Conservation (phyloP, 768 basidiomycete species). For the Epithele typhae region DNA sequence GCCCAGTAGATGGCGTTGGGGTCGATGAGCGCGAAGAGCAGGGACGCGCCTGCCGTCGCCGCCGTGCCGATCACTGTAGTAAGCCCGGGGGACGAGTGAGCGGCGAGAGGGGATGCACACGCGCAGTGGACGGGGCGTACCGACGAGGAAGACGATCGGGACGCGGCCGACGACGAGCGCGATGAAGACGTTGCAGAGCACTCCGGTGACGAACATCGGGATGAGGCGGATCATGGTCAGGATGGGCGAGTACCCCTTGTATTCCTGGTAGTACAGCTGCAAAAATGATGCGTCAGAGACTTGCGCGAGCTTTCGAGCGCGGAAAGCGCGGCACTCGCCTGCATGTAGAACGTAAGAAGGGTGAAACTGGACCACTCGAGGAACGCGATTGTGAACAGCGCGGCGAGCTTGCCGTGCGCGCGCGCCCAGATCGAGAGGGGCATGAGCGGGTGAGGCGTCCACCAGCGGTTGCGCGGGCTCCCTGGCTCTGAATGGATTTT, state of each 20-base stretch:
- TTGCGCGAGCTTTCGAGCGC: neutral
- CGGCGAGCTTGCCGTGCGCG: slow-evolving; percentile 58
- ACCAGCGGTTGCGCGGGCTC: slow-evolving; percentile 9
- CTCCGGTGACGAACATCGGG: slow-evolving; percentile 67
- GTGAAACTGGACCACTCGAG: slow-evolving; percentile 58
- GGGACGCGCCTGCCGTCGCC: slow-evolving; percentile 50
- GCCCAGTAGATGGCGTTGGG: slow-evolving; percentile 65
- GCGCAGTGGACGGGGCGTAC: too few relatives aligned
- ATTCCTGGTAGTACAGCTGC: slow-evolving; percentile 78
- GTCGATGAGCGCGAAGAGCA: slow-evolving; percentile 67
- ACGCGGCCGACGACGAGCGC: slow-evolving; percentile 54
- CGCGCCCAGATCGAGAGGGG: slow-evolving; percentile 57
- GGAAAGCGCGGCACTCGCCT: slow-evolving; percentile 23
- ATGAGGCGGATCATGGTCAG: slow-evolving; percentile 60
- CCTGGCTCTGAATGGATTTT: slow-evolving; percentile 15
- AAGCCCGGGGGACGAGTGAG: neutral
- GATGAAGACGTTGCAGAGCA: slow-evolving; percentile 61
- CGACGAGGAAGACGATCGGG: slow-evolving; percentile 51
- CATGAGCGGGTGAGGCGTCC: slow-evolving; percentile 61
- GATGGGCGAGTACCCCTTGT: slow-evolving; percentile 48
- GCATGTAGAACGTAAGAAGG: slow-evolving; percentile 49
- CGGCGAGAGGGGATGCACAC: slow-evolving; percentile 2
- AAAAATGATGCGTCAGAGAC: too few relatives aligned
- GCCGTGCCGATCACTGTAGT: slow-evolving; percentile 47
- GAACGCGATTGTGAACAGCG: slow-evolving; percentile 59